phyloP scores from a whole-genome alignment of 1,284 basidiomycete species.

The Irpex lacteus region DNA sequence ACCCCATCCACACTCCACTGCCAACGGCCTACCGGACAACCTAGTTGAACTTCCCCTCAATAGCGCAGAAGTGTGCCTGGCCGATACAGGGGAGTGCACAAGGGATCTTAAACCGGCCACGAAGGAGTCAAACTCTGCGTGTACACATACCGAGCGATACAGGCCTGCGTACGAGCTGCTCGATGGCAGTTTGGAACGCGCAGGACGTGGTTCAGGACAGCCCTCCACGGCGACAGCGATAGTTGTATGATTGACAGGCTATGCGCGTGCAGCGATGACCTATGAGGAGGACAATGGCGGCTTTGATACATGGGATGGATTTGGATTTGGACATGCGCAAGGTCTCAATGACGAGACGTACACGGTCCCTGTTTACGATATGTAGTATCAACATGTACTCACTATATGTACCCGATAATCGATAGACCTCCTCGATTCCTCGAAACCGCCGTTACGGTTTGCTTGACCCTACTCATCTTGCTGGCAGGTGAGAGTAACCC shows the following conservation, averaged over 20 bases:
- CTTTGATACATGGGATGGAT: background rate
- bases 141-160: slow-evolving; percentile 38
- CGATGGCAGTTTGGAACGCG: slow-evolving; percentile 78
- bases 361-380: background rate
- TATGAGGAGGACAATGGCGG: background rate
- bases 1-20: background rate
- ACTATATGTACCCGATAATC: background rate
- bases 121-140: slow-evolving; percentile 2
- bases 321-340: background rate
- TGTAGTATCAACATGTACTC: background rate
- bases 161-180: slow-evolving; percentile 77
- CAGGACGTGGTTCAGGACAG: slow-evolving; percentile 31
- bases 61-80: slow-evolving; percentile 16
- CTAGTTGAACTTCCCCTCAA: slow-evolving; percentile 16
- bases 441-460: too few relatives aligned
- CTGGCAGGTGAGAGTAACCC: too few relatives aligned
- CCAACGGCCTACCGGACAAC: slow-evolving; percentile 11
- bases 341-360: background rate
- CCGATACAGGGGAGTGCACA: slow-evolving; percentile 11
- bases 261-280: background rate
- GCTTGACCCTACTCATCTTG: too few relatives aligned
- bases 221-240: background rate
- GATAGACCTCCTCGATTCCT: too few relatives aligned
- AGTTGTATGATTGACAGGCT: background rate
- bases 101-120: slow-evolving; percentile 1